These are phyloP conservation scores for Pleurotus giganteus DNA, from an alignment of 768 basidiomycete species.

Conservation along the genomic window DNA sequence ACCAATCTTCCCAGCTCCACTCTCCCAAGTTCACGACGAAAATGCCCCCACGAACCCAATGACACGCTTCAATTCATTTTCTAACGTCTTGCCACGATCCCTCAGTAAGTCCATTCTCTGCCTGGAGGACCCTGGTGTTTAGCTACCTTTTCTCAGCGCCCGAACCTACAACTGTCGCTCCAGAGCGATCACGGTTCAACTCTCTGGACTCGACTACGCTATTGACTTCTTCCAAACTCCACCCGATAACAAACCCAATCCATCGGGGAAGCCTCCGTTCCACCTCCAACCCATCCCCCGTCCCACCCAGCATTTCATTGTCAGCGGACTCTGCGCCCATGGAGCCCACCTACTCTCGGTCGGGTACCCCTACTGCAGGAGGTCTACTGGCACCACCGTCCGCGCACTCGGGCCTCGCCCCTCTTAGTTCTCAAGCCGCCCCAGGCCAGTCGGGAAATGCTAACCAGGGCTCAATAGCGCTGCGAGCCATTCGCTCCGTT, in stretches of 20 bases:
- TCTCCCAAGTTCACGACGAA: constrained; percentile 3
- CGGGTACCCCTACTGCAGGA: constrained; percentile 33
- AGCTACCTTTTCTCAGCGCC: not conserved
- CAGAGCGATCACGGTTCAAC: constrained; percentile 9
- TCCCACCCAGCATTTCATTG: constrained; percentile 15
- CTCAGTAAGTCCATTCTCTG: constrained; percentile 21
- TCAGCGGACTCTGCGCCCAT: constrained; percentile 12
- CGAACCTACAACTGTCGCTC: constrained; percentile 3
- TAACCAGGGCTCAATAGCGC: constrained; percentile 63
- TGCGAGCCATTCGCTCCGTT: constrained; percentile 78
- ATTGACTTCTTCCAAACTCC: constrained; percentile 4
- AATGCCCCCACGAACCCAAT: constrained; percentile 29
- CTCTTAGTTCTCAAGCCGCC: not conserved
- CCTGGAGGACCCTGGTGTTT: not conserved
- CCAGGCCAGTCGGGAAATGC: constrained; percentile 10
- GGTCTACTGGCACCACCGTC: constrained; percentile 38
- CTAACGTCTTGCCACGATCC: constrained; percentile 15
- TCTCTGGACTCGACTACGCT: constrained; percentile 3
- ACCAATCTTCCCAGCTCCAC: constrained; percentile 8
- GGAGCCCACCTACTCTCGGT: constrained; percentile 28
- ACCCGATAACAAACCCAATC: constrained; percentile 6
- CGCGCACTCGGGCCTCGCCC: constrained; percentile 13
- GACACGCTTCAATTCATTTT: constrained; percentile 64
- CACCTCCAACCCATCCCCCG: constrained; percentile 27
- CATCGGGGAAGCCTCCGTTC: constrained; percentile 38